A percentile compares a stretch with the other conserved stretches of the same genome.
These are phyloP conservation scores for Mortierella sp. DNA, from an alignment of 371 early-diverging fungal species.

Conservation along the genomic window DNA sequence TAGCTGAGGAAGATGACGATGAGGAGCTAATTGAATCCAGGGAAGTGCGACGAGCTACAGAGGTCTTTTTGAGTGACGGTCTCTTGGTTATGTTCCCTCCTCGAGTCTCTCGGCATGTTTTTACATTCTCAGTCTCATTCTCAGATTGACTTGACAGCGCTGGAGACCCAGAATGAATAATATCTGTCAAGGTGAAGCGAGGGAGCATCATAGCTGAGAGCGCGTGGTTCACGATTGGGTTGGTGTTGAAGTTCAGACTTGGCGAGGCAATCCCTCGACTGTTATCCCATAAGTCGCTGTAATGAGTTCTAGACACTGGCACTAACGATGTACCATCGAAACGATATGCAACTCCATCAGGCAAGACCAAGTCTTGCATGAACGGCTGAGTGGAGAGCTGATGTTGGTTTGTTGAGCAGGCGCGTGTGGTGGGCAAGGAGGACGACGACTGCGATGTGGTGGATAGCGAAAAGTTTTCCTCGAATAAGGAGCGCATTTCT, in stretches of 20 bases:
- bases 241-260: neutral
- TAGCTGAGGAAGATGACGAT: neutral
- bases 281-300: neutral
- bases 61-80: neutral
- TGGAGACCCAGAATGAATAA: neutral
- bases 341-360: slow-evolving; percentile 30
- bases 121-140: neutral
- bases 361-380: slow-evolving; percentile 21
- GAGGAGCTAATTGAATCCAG: slow-evolving; percentile 10
- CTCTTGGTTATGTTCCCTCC: neutral
- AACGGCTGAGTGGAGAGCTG: neutral
- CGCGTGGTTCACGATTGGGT: neutral
- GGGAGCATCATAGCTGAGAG: slow-evolving; percentile 1
- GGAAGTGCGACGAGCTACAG: slow-evolving; percentile 10
- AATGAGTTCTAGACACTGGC: slow-evolving; percentile 5
- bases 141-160: neutral
- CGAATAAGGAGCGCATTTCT: slow-evolving; percentile 17
- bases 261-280: neutral
- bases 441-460: neutral
- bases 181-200: neutral
- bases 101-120: neutral
- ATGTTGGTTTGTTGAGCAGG: neutral
- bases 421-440: neutral
- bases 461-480: slow-evolving; percentile 9
- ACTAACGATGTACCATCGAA: slow-evolving; percentile 33